Base-by-base conservation (phyloP, 176 grass and related monocot genomes). In the Lolium perenne region DNA sequence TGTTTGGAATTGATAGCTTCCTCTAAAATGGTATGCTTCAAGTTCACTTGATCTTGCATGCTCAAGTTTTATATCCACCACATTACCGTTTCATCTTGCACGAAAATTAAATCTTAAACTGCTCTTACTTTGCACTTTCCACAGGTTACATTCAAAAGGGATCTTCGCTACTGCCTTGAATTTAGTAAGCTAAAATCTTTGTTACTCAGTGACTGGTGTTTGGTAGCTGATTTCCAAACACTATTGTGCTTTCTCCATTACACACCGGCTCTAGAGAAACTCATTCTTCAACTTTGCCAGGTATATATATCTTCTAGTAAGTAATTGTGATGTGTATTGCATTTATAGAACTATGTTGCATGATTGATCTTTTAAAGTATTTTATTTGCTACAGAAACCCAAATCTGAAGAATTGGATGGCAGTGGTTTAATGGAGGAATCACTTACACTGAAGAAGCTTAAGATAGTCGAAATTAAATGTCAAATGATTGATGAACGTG, bases 1-100 rank as follows among this genome's bases (percentile, higher is more conserved):
- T 74, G 45, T 4, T 74, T 74, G 71, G 71, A 74, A 50, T 50
- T 74, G 45, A 74, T 26, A 25, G 71, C 71, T 49, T 74, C 71
- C 45, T 25, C 71, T 26, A 49, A 74, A 74, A 49, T 74, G 71
- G 71, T 74, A 74, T 73, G 71, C 45, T 74, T 50, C 12, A n/a
- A 50, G 43, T 49, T 74, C 71, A 74, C 49, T 74, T 23, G 21
- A 74, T 45, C 21, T 49, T 25, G 21, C 71, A 74, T 74, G 71
- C 0, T 49, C 7, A 51, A 74, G 23, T 25, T 26, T 26, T 43
- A 15, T 26, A 26, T 51, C 0, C 22, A 51, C 72, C 9, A n/a
- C 21, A 29, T 15, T 74, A 17, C 17, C 47, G 1, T 75, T 75
- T 4, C 21, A 51, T 75, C 46, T 29, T 75, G 2, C 48, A 74